Percentiles rank a stretch among this genome's conserved stretches.
These are phyloP conservation scores for Saussurea involucrata DNA, from an alignment of 129 eudicot genomes.

Conservation along the genomic window DNA sequence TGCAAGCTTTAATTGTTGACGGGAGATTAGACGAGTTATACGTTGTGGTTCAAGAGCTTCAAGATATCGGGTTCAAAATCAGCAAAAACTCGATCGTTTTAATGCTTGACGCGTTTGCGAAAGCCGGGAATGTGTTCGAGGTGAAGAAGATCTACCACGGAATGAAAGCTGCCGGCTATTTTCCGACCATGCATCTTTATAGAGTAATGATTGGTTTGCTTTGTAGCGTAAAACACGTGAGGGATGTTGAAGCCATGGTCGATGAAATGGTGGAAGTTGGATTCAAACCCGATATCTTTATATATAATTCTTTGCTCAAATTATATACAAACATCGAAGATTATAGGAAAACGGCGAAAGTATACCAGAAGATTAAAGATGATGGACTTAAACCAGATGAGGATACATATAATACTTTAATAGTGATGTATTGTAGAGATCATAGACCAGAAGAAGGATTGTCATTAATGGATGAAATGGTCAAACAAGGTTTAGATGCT, in stretches of 20 bases:
- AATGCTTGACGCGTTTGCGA: constrained; percentile 95
- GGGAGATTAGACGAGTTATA: constrained; percentile 78
- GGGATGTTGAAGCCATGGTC: constrained; percentile 91
- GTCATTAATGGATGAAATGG: constrained; percentile 67
- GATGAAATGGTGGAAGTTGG: constrained; percentile 85
- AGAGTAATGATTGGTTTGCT: constrained; percentile 73
- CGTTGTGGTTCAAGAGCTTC: constrained; percentile 76
- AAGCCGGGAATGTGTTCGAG: constrained; percentile 75
- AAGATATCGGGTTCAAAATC: constrained; percentile 92
- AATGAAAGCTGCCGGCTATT: constrained; percentile 91
- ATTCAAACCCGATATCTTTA: constrained; percentile 71
- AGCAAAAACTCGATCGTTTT: constrained; percentile 75
- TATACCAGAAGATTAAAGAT: constrained; percentile 66
- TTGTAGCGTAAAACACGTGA: constrained; percentile 63
- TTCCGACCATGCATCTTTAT: constrained; percentile 91
- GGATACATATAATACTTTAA: constrained; percentile 78
- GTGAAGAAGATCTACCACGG: constrained; percentile 91
- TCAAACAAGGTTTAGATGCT: constrained; percentile 58
- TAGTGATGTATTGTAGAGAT: constrained; percentile 87
- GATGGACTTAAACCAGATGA: constrained; percentile 72
- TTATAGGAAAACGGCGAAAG: constrained; percentile 57
- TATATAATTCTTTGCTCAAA: constrained; percentile 73
- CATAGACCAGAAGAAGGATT: constrained; percentile 80
- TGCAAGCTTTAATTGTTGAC: constrained; percentile 88
- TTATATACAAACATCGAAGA: constrained; percentile 73